Conservation (phyloP, 805 yeast genomes). For the Wickerhamiella shivajii region DNA sequence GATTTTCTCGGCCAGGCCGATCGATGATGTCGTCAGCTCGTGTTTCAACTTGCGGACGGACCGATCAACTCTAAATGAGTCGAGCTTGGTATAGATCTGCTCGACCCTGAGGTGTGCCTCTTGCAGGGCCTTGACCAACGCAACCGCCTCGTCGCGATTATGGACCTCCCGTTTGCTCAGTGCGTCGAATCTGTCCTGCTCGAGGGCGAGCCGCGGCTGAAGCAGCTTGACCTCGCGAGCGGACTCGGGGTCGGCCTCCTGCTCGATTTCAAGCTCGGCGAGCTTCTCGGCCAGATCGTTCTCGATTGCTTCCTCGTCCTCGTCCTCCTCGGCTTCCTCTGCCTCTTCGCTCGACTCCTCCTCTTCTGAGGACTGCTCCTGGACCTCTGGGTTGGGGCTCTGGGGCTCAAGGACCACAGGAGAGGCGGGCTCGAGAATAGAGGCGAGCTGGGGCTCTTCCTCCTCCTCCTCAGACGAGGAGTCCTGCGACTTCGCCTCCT, state of each 20-base stretch:
- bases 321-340: not conserved
- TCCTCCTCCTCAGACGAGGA: not conserved
- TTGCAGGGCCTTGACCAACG: slow-evolving; percentile 2
- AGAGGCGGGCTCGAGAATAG: not conserved
- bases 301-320: not conserved
- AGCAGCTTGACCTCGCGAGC: not conserved
- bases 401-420: not conserved
- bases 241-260: not conserved
- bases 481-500: not conserved
- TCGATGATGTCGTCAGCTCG: slow-evolving; percentile 6
- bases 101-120: slow-evolving; percentile 7
- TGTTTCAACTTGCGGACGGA: slow-evolving; percentile 6
- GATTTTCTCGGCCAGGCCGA: slow-evolving; percentile 7
- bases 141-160: not conserved
- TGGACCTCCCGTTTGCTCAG: not conserved
- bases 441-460: not conserved
- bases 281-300: not conserved
- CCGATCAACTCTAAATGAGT: not conserved
- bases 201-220: not conserved
- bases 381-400: not conserved
- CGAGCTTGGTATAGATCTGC: slow-evolving; percentile 6
- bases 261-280: not conserved
- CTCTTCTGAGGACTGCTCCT: not conserved
- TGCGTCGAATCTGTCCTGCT: not conserved
- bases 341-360: not conserved